A percentile compares a stretch with the other conserved stretches of the same genome.
These are phyloP conservation scores for Articulospora tetracladia DNA, from an alignment of 495 filamentous ascomycete species.

Conservation along the genomic window DNA sequence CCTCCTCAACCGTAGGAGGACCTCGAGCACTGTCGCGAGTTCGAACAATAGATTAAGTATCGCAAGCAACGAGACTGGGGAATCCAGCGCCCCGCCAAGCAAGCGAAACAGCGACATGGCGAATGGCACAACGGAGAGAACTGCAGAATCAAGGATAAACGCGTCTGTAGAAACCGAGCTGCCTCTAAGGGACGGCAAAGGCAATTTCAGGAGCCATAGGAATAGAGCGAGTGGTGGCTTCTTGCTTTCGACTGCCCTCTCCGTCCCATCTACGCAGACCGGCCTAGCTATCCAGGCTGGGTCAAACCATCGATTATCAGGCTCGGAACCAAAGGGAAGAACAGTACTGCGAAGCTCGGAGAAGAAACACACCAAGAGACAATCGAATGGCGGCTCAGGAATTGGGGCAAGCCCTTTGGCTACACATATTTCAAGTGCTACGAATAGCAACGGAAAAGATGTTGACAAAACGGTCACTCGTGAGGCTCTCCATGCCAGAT, in stretches of 20 bases:
- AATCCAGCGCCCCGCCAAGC: conserved; percentile 20
- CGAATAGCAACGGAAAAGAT: background rate
- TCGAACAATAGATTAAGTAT: conserved; percentile 10
- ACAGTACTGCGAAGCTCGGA: conserved; percentile 11
- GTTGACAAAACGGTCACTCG: conserved; percentile 2
- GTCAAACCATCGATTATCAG: background rate
- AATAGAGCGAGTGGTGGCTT: conserved; percentile 25
- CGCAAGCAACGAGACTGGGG: conserved; percentile 18
- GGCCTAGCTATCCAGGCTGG: background rate
- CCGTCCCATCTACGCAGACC: conserved; percentile 9
- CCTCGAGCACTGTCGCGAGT: conserved; percentile 15
- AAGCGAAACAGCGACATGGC: conserved; percentile 13
- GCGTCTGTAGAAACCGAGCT: background rate
- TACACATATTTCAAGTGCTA: conserved; percentile 7
- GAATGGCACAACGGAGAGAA: background rate
- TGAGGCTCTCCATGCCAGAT: background rate
- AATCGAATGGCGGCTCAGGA: conserved; percentile 16
- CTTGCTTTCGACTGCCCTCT: conserved; percentile 20
- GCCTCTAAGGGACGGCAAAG: conserved; percentile 14
- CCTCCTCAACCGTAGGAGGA: conserved; percentile 12
- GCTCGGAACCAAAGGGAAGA: conserved; percentile 22
- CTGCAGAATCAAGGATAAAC: background rate
- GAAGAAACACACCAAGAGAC: conserved; percentile 18
- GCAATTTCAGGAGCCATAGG: conserved; percentile 23
- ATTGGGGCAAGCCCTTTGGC: conserved; percentile 18